Base-by-base conservation (phyloP, 139 green algal genomes). In the Chlamydomonas urium region DNA sequence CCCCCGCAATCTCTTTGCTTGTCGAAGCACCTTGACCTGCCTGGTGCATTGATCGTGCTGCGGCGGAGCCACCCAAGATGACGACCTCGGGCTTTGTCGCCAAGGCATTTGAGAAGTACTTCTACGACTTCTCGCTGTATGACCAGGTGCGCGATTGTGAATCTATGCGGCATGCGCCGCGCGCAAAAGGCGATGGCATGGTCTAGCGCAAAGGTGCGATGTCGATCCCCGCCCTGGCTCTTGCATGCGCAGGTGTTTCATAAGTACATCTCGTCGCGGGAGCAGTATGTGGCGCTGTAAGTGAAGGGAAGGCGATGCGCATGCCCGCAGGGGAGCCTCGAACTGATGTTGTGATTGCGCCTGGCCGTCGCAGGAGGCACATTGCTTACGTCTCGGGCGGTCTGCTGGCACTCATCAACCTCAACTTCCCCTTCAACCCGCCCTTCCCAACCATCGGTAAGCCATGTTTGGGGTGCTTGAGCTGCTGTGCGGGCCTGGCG, bases 391-490 rank as follows among this genome's bases (percentile, higher is more conserved):
- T 75, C 50, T 78, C 71, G 1, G 29, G 66, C 4, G 74, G 66
- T 0, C 58, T 72, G 24, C 47, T 71, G 21, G 45, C 35, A 34
- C 70, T 84, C 24, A 84, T 84, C 53, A 69, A 84, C 58, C 61
- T 75, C 69, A 80, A 80, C 73, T 84, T 84, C 73, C 78, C 78
- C 17, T 84, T 84, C 74, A 84, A 78, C 60, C 79, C 79, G n/a
- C 66, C 79, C 17, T 84, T 84, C 74, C 79, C 79, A 19, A 84
- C 79, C 48, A 84, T 84, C 50, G 79, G 77, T 82, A 33, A 72
- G 76, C 58, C 14, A 19, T n/a, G n/a, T n/a, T n/a, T n/a, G n/a
- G n/a, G n/a, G n/a, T n/a, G n/a, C n/a, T n/a, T n/a, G n/a, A n/a
- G n/a, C n/a, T n/a, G n/a, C n/a, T n/a, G n/a, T n/a, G n/a, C n/a